Base-by-base conservation (phyloP, 2,329 filamentous ascomycete species). In the Trichophyton simii region DNA sequence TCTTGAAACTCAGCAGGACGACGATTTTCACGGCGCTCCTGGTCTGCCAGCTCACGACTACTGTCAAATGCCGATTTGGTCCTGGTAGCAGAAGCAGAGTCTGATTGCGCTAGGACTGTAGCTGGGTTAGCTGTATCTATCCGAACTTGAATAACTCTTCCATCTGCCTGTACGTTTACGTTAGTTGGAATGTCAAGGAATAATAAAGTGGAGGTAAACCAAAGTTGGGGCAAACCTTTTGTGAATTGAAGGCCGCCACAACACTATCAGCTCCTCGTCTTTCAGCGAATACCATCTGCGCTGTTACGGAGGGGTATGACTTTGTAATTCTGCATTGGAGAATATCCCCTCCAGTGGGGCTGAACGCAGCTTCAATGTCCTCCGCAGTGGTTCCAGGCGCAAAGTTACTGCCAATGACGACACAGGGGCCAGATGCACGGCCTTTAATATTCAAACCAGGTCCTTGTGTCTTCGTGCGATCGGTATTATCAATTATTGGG, bases 311-410 rank as follows among this genome's bases (percentile, higher is more conserved):
- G 0, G 83, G 83, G 7, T 78, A 71, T 20, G 77, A 77, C n/a
- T 70, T 67, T 11, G 80, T 72, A 22, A 87, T 72, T 63, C 76
- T 78, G 71, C 83, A 86, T 59, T 76, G 76, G 31, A 80, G 63
- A 67, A 84, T 76, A 41, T 77, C 73, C 36, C 81, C 82, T 15
- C 79, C 80, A 18, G 80, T 73, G 2, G 78, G 76, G 60, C 76
- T 74, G 69, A 86, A 76, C 34, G 84, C 83, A 48, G 82, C 79
- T 68, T 85, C 81, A 54, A 87, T 86, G 66, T 87, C 84, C 28
- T 81, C 82, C 15, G 83, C 83, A 1, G 83, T 85, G 0, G 84
- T 87, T 15, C 83, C 84, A n/a, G 80, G 80, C 13, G 83, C 83
- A 68, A 87, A 86, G 71, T 86, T 86, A 68, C 78, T 79, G 5